A percentile compares a stretch with the other conserved stretches of the same genome.
Evolutionary conservation across 192 early-diverging fungal species (phyloP).

Genomic region (Haplosporangium gracile): DNA sequence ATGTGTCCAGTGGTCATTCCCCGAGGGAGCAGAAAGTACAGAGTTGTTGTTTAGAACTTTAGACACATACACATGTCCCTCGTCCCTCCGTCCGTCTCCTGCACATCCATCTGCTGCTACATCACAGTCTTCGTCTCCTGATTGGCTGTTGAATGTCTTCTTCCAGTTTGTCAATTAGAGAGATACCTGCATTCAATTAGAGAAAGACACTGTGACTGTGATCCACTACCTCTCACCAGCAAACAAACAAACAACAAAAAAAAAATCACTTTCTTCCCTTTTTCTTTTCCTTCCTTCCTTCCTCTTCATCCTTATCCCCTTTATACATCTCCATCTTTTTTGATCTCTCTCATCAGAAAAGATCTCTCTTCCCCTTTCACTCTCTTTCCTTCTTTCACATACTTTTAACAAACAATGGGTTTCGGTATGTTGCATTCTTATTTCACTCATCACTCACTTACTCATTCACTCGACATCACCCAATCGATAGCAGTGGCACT

Average conservation of each 20-base stretch:
- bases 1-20: too few relatives aligned
- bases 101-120: too few relatives aligned
- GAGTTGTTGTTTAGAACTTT: too few relatives aligned
- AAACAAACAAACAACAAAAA: neutral
- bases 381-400: neutral
- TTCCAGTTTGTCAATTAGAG: neutral
- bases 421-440: slow-evolving; percentile 19
- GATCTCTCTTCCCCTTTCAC: slow-evolving; percentile 5
- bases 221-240: neutral
- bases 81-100: too few relatives aligned
- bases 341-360: slow-evolving; percentile 14
- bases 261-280: neutral
- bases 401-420: slow-evolving; percentile 25
- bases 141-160: too few relatives aligned
- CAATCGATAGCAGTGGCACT: neutral
- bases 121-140: too few relatives aligned
- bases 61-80: too few relatives aligned
- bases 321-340: neutral
- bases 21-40: too few relatives aligned
- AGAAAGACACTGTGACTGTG: slow-evolving; percentile 5
- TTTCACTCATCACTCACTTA: neutral
- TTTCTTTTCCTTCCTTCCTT: neutral
- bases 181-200: neutral
- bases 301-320: neutral
- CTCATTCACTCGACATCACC: neutral